Conservation (phyloP, 192 early-diverging fungal genomes). For the Umbelopsis sp. region DNA sequence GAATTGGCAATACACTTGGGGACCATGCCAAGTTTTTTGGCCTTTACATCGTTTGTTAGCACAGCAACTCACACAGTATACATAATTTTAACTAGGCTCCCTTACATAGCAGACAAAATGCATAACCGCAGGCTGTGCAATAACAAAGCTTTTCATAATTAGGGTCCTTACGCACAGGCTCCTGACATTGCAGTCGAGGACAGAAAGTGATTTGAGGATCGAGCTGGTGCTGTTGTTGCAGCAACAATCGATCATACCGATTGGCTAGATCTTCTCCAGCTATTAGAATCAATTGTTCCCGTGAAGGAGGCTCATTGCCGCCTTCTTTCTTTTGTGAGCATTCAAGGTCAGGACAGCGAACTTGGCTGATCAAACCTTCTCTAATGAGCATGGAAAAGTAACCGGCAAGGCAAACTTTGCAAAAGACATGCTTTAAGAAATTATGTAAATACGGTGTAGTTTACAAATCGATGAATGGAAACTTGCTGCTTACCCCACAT, state of each 20-base stretch:
- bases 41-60: not conserved
- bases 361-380: conserved; percentile 32
- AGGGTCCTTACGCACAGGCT: conserved; percentile 30
- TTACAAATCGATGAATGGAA: not conserved
- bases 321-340: conserved; percentile 8
- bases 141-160: conserved; percentile 31
- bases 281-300: conserved; percentile 27
- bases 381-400: conserved; percentile 39
- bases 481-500: not conserved
- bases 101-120: conserved; percentile 38
- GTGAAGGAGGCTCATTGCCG: conserved; percentile 2
- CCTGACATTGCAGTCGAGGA: conserved; percentile 28
- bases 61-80: not conserved
- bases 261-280: conserved; percentile 28
- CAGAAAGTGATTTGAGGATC: conserved; percentile 36
- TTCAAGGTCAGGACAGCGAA: conserved; percentile 36
- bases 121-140: conserved; percentile 33
- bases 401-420: conserved; percentile 26
- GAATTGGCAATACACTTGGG: conserved; percentile 18
- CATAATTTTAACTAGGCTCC: conserved; percentile 16
- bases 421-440: conserved; percentile 34
- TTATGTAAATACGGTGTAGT: not conserved
- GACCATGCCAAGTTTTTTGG: conserved; percentile 30
- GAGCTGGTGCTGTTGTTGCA: conserved; percentile 28
- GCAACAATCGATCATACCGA: conserved; percentile 25